A percentile compares a stretch with the other conserved stretches of the same genome.
Conservation (phyloP, 2,329 filamentous ascomycete genomes). For the Furcasterigmium sp. region DNA sequence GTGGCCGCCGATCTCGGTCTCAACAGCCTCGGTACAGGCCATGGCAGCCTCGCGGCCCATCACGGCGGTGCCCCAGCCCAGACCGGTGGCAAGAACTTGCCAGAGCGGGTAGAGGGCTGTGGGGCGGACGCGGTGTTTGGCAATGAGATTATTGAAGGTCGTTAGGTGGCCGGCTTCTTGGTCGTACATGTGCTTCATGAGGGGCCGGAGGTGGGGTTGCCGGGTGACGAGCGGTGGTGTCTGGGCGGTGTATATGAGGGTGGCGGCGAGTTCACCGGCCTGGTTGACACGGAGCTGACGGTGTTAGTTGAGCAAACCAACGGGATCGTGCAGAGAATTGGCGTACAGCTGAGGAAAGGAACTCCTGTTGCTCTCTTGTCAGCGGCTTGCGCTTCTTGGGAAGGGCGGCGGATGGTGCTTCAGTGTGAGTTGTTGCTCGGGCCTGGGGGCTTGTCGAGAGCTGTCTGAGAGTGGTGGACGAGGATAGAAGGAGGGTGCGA, state of each 20-base stretch:
- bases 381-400: constrained; percentile 51
- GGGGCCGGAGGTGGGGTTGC: constrained; percentile 79
- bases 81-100: constrained; percentile 69
- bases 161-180: constrained; percentile 85
- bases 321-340: background rate
- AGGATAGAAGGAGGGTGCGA: background rate
- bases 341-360: constrained; percentile 65
- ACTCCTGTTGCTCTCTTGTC: constrained; percentile 65
- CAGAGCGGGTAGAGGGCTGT: constrained; percentile 91
- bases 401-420: constrained; percentile 19
- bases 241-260: constrained; percentile 88
- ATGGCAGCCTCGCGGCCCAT: constrained; percentile 93
- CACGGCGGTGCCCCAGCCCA: constrained; percentile 86
- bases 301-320: constrained; percentile 1
- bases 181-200: constrained; percentile 98
- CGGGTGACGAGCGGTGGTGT: constrained; percentile 72
- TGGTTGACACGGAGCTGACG: constrained; percentile 85
- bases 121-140: constrained; percentile 83
- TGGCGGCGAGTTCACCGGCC: constrained; percentile 93
- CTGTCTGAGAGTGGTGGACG: background rate
- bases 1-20: constrained; percentile 95
- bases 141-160: constrained; percentile 79
- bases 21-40: constrained; percentile 97
- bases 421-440: background rate
- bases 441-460: constrained; percentile 1